Evolutionary conservation across 306 rosid genomes (phyloP).

Genomic region (Cyamopsis tetragonoloba): DNA sequence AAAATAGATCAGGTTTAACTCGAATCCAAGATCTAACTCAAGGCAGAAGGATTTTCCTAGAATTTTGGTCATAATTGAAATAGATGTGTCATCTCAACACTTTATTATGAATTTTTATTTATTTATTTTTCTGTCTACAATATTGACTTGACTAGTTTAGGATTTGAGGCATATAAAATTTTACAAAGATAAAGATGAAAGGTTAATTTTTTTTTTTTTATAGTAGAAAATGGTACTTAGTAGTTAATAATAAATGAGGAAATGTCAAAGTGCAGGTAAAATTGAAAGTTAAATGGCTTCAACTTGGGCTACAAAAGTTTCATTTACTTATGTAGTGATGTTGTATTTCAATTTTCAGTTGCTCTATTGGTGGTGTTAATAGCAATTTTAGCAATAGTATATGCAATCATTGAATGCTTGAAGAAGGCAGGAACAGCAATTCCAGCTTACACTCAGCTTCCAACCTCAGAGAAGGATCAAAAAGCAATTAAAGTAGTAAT

Average conservation of each 20-base stretch:
- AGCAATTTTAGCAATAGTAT: slow-evolving; percentile 37
- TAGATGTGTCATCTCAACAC: too few relatives aligned
- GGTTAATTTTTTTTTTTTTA: too few relatives aligned
- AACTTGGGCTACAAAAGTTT: not conserved
- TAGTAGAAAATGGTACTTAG: too few relatives aligned
- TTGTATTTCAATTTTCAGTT: slow-evolving; percentile 35
- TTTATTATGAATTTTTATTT: too few relatives aligned
- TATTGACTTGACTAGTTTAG: not conserved
- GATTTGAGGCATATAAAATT: not conserved
- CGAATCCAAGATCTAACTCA: too few relatives aligned
- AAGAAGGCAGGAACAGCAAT: slow-evolving; percentile 46
- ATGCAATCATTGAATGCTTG: slow-evolving; percentile 50
- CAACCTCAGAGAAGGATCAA: slow-evolving; percentile 17
- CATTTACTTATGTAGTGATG: not conserved
- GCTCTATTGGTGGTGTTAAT: slow-evolving; percentile 21
- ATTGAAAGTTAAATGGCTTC: not conserved
- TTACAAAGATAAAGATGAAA: not conserved
- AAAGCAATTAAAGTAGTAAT: slow-evolving; percentile 21
- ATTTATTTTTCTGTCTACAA: not conserved
- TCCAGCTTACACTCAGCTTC: slow-evolving; percentile 35
- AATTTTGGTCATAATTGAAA: too few relatives aligned
- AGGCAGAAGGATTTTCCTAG: too few relatives aligned
- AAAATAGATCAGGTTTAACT: too few relatives aligned
- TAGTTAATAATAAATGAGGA: not conserved
- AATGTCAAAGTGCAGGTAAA: not conserved